phyloP scores from a whole-genome alignment of 2,329 filamentous ascomycete species.

The Chaetomium globosum region DNA sequence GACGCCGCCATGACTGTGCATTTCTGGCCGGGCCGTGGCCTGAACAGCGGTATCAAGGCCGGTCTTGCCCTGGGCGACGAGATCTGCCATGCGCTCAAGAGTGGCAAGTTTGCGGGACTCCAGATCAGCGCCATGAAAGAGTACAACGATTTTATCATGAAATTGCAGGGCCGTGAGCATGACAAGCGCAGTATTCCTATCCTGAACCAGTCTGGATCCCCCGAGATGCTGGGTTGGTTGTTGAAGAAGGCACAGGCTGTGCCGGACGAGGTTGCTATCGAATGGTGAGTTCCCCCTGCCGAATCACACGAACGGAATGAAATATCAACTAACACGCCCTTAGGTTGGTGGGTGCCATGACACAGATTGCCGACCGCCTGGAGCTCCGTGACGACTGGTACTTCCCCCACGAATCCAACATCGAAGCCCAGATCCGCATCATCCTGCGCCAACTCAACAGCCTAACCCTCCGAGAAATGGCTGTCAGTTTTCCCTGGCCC shows the following conservation, averaged over 20 bases:
- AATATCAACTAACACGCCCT: not conserved
- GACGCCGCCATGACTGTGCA: slow-evolving; percentile 46
- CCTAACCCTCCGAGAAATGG: slow-evolving; percentile 43
- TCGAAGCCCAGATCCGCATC: slow-evolving; percentile 41
- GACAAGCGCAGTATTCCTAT: slow-evolving; percentile 45
- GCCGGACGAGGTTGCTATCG: slow-evolving; percentile 42
- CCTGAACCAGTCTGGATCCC: slow-evolving; percentile 42
- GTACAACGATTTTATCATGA: slow-evolving; percentile 45
- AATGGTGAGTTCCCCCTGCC: slow-evolving; percentile 33
- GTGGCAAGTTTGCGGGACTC: slow-evolving; percentile 41
- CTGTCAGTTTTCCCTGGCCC: slow-evolving; percentile 45
- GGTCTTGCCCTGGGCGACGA: slow-evolving; percentile 44
- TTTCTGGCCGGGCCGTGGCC: slow-evolving; percentile 44
- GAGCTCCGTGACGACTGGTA: slow-evolving; percentile 40
- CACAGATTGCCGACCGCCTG: slow-evolving; percentile 41
- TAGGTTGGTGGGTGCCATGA: slow-evolving; percentile 41
- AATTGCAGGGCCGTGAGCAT: slow-evolving; percentile 43
- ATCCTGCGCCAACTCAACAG: slow-evolving; percentile 41
- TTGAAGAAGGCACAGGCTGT: slow-evolving; percentile 41
- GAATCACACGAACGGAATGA: not conserved
- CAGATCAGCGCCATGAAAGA: slow-evolving; percentile 40
- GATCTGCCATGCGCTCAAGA: slow-evolving; percentile 42
- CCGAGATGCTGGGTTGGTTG: slow-evolving; percentile 43
- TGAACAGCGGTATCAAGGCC: slow-evolving; percentile 45
- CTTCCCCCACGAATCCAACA: slow-evolving; percentile 39